phyloP scores from a whole-genome alignment of 805 yeast genomes.

The Lipomyces spencermartinsiae region DNA sequence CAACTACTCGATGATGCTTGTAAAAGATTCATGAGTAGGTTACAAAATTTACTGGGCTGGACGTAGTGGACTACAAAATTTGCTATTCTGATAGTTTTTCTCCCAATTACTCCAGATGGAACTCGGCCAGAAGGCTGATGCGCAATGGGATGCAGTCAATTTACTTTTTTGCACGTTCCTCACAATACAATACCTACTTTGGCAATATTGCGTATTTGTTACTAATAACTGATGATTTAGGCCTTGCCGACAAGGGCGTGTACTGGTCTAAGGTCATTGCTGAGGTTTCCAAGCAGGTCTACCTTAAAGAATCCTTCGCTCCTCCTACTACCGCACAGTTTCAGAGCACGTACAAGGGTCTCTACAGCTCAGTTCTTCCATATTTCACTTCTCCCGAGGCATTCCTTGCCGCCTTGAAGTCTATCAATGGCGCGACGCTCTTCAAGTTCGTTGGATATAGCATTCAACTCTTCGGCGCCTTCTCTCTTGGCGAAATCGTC shows the following conservation, averaged over 20 bases:
- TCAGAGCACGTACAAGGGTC: slow-evolving; percentile 69
- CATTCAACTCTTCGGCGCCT: slow-evolving; percentile 86
- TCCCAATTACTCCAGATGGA: no score
- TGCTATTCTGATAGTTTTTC: no score
- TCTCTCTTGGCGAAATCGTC: slow-evolving; percentile 92
- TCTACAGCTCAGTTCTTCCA: slow-evolving; percentile 52
- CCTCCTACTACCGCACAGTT: slow-evolving; percentile 85
- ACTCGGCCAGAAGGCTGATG: no score
- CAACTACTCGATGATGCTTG: not conserved
- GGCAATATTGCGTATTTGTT: not conserved
- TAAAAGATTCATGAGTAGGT: not conserved
- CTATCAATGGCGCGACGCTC: slow-evolving; percentile 60
- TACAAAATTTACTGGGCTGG: not conserved
- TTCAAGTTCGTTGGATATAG: slow-evolving; percentile 72
- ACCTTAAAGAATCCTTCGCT: slow-evolving; percentile 88
- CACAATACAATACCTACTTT: not conserved
- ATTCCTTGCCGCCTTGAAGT: slow-evolving; percentile 54
- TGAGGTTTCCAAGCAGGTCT: slow-evolving; percentile 76
- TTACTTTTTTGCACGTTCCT: not conserved
- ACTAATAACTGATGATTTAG: slow-evolving; percentile 9
- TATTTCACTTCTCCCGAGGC: slow-evolving; percentile 59
- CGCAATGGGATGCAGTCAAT: not conserved
- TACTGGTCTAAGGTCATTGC: slow-evolving; percentile 78
- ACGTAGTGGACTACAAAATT: no score
- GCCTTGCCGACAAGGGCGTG: slow-evolving; percentile 58